These are phyloP conservation scores for Malassezia sp. DNA, from an alignment of 1,284 basidiomycete genomes.

Conservation along the genomic window DNA sequence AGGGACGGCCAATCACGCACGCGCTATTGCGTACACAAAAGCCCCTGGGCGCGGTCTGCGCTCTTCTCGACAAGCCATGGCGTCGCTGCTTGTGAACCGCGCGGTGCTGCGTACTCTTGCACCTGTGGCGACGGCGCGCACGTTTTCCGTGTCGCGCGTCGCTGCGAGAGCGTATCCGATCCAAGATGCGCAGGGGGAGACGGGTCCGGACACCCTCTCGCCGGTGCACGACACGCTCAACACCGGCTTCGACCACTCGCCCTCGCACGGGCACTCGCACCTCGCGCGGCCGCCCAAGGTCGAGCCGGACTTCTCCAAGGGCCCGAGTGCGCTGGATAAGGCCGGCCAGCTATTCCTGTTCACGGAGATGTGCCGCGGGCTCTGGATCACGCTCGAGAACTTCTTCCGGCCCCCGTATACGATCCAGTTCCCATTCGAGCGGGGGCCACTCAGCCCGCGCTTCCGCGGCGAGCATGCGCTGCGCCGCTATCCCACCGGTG, in stretches of 20 bases:
- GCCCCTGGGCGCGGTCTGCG: too few relatives aligned
- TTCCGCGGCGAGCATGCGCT: slow-evolving; percentile 99
- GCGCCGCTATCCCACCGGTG: slow-evolving; percentile 89
- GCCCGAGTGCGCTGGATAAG: slow-evolving; percentile 64
- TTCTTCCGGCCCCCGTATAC: slow-evolving; percentile 96
- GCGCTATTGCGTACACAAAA: too few relatives aligned
- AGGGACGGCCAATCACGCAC: slow-evolving; percentile 1
- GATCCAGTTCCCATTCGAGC: slow-evolving; percentile 69
- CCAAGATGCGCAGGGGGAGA: slow-evolving; percentile 2
- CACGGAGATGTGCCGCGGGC: slow-evolving; percentile 91
- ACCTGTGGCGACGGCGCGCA: slow-evolving; percentile 3
- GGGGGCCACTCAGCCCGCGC: slow-evolving; percentile 89
- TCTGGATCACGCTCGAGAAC: slow-evolving; percentile 98
- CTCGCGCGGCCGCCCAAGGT: slow-evolving; percentile 7
- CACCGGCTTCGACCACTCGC: slow-evolving; percentile 7
- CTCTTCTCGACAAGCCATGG: slow-evolving; percentile 4
- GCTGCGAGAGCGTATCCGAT: slow-evolving; percentile 2
- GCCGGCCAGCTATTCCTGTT: slow-evolving; percentile 95
- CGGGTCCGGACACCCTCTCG: slow-evolving; percentile 10
- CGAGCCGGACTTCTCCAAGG: slow-evolving; percentile 51
- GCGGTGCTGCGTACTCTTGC: slow-evolving; percentile 5
- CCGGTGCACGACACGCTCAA: slow-evolving; percentile 16
- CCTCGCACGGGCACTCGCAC: slow-evolving; percentile 1
- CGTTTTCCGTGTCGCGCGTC: slow-evolving; percentile 1
- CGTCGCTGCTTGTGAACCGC: slow-evolving; percentile 9